Evolutionary conservation across 106 monocot species (phyloP).

Genomic region (Apostasia shenzhenica): DNA sequence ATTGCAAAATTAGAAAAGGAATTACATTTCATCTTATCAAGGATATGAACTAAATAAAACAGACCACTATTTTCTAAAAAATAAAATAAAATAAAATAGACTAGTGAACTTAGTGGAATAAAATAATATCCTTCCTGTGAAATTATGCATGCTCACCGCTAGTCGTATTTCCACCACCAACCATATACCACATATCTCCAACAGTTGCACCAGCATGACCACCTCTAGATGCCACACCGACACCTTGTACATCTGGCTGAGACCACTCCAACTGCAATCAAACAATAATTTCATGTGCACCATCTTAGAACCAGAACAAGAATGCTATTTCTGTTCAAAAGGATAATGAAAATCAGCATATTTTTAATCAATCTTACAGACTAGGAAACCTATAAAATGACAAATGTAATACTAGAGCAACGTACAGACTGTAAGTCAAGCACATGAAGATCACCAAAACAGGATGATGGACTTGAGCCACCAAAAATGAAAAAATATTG

Average conservation of each 20-base stretch:
- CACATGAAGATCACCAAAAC: conserved; percentile 79
- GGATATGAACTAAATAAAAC: no score
- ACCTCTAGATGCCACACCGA: conserved; percentile 55
- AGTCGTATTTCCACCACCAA: conserved; percentile 88
- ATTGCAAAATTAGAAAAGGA: no score
- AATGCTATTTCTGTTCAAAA: neutral
- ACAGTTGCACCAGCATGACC: conserved; percentile 73
- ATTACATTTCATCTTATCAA: no score
- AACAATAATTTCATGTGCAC: neutral
- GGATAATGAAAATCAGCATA: no score
- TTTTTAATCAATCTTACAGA: no score
- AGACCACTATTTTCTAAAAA: no score
- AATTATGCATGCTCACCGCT: conserved; percentile 38
- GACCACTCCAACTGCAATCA: conserved; percentile 88
- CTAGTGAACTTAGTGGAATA: no score
- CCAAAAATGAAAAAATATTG: conserved; percentile 85
- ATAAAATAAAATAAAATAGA: no score
- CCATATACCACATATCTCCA: conserved; percentile 73
- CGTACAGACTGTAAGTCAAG: conserved; percentile 84
- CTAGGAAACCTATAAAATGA: no score
- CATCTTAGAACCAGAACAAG: neutral
- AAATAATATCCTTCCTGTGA: no score
- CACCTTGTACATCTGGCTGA: conserved; percentile 58
- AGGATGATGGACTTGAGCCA: conserved; percentile 76
- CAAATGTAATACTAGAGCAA: neutral